Base-by-base conservation (phyloP, 169 alveolate genomes). In the Toxoplasma gondii region DNA sequence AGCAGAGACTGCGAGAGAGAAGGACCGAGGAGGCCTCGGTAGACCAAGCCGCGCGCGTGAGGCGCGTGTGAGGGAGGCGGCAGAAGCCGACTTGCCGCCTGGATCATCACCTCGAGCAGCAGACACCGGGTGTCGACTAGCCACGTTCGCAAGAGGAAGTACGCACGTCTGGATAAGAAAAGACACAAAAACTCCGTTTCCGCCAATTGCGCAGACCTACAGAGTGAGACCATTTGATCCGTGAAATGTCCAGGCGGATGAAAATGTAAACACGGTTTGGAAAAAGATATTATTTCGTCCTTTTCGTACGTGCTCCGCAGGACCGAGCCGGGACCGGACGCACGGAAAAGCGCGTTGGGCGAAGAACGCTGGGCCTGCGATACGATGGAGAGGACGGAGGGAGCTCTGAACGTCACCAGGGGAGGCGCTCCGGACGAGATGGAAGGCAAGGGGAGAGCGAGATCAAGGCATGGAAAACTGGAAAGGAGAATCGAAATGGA, bases 31-130 rank as follows among this genome's bases (percentile, higher is more conserved):
- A 41, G 41, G 44, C 34, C 69, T 44, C 43, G 88, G 88, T 70
- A 90, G 36, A 58, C 74, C 44, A 90, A 31, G 29, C 93, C 93
- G 67, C 93, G 64, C 36, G 64, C 86, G 39, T 88, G 93, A 4
- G 93, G 93, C 74, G 93, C 93, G 38, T 43, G 84, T 29, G 90
- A 34, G 24, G 93, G 93, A 4, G 93, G 69, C 34, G 81, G 93
- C 43, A 90, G 93, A 43, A 90, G 93, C 43, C 93, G 93, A 29
- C 69, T 86, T 16, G 93, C 64, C 43, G 93, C 81, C 78, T 90
- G 93, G 31, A 90, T 39, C 78, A 90, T 38, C 53, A 78, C 87
- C 74, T 90, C 93, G 12, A 90, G 78, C 31, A 78, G 78, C 69
- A 90, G 49, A 34, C 93, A 44, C 39, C 88, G 39, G 49, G 93